These are phyloP conservation scores for Lactarius deliciosus DNA, from an alignment of 768 basidiomycete species.

Conservation along the genomic window DNA sequence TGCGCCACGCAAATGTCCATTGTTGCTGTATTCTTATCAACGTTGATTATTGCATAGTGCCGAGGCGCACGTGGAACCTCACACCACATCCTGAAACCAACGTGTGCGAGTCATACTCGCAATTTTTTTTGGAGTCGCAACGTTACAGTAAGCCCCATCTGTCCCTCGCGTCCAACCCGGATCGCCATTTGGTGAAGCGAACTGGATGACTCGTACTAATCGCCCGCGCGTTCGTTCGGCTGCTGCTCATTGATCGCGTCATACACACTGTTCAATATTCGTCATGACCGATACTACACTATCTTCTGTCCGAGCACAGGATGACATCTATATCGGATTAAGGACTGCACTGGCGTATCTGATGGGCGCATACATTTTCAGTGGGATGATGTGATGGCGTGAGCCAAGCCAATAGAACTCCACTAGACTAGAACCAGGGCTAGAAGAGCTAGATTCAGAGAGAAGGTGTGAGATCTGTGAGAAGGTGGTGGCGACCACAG, in stretches of 20 bases:
- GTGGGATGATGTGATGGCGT: too few species aligned
- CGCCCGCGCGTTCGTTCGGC: slow-evolving; percentile 9
- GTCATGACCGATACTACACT: not conserved
- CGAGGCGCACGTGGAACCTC: not conserved
- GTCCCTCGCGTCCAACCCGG: slow-evolving; percentile 9
- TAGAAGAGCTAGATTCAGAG: not conserved
- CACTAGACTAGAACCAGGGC: not conserved
- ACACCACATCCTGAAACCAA: not conserved
- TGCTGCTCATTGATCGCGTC: not conserved
- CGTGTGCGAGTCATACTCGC: not conserved
- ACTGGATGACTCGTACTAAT: slow-evolving; percentile 4
- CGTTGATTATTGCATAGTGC: not conserved
- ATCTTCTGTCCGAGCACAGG: not conserved
- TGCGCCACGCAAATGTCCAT: slow-evolving; percentile 10
- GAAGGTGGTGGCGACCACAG: too few species aligned
- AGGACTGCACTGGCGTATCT: not conserved
- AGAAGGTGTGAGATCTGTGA: not conserved
- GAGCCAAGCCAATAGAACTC: not conserved
- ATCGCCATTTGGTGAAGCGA: not conserved
- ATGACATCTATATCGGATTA: not conserved
- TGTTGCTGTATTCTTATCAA: not conserved
- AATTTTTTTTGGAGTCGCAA: not conserved
- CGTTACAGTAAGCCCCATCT: not conserved
- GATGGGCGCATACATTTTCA: not conserved
- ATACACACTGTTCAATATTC: not conserved